phyloP scores from a whole-genome alignment of 768 basidiomycete genomes.

The Pleurotus djamor region DNA sequence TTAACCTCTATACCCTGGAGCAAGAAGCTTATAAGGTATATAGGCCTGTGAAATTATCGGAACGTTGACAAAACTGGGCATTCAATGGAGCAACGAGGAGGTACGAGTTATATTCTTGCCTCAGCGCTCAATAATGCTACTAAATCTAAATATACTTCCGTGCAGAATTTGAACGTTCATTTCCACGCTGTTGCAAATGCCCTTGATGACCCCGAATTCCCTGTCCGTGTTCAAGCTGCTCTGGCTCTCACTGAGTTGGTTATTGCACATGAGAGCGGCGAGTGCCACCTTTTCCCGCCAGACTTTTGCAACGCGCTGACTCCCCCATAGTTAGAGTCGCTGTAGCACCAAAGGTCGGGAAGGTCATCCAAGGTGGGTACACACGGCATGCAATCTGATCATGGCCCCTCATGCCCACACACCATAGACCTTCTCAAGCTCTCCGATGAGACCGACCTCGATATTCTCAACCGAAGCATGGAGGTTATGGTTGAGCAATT shows the following conservation, averaged over 20 bases:
- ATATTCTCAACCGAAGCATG: slow-evolving; percentile 80
- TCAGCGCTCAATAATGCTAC: neutral
- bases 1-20: neutral
- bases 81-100: slow-evolving; percentile 65
- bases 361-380: slow-evolving; percentile 77
- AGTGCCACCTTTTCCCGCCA: slow-evolving; percentile 12
- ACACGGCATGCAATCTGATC: neutral
- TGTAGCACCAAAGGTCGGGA: slow-evolving; percentile 76
- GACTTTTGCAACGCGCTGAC: slow-evolving; percentile 5
- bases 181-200: slow-evolving; percentile 65
- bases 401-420: neutral
- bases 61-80: slow-evolving; percentile 66
- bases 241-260: slow-evolving; percentile 81
- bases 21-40: neutral
- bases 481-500: slow-evolving; percentile 86
- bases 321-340: slow-evolving; percentile 55
- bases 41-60: slow-evolving; percentile 83
- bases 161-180: slow-evolving; percentile 58
- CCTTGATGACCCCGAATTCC: slow-evolving; percentile 76
- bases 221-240: slow-evolving; percentile 82
- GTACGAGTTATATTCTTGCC: slow-evolving; percentile 28
- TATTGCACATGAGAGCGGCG: slow-evolving; percentile 58
- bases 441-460: slow-evolving; percentile 89
- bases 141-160: slow-evolving; percentile 3
- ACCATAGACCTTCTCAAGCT: slow-evolving; percentile 76